Evolutionary conservation across 116 monocot species (phyloP).

Genomic region (Papilionanthe hybrid): DNA sequence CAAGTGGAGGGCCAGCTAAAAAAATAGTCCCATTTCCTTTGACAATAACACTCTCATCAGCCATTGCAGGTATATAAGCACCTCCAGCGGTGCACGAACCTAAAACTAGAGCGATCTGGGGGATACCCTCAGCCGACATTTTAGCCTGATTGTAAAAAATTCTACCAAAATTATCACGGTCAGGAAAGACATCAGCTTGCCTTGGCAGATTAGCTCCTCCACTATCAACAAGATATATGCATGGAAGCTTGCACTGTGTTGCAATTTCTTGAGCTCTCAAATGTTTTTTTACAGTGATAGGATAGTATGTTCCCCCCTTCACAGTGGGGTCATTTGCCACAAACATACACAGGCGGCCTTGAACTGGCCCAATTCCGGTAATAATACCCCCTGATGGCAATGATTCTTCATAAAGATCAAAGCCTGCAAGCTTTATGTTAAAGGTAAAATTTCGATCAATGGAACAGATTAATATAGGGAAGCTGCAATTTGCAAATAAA

Average conservation of each 20-base stretch:
- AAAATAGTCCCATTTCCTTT: conserved; percentile 99
- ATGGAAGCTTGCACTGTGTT: conserved; percentile 76
- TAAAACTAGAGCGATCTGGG: conserved; percentile 94
- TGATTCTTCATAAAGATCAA: conserved; percentile 79
- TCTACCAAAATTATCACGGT: conserved; percentile 98
- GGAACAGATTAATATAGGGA: not conserved
- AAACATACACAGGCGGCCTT: conserved; percentile 89
- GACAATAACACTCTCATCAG: conserved; percentile 99
- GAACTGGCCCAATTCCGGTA: conserved; percentile 87
- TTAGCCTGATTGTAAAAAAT: conserved; percentile 98
- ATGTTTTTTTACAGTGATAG: conserved; percentile 97
- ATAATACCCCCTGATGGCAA: conserved; percentile 92
- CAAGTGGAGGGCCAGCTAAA: conserved; percentile 98
- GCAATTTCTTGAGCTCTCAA: conserved; percentile 97
- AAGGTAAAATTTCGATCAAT: not conserved
- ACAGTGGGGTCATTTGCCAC: conserved; percentile 98
- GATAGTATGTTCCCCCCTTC: conserved; percentile 97
- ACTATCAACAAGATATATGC: conserved; percentile 96
- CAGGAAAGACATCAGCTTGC: conserved; percentile 97
- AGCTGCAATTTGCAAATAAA: not conserved
- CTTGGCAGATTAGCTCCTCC: conserved; percentile 97
- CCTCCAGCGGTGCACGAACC: conserved; percentile 99
- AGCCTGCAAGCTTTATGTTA: conserved; percentile 79
- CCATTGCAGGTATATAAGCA: conserved; percentile 99
- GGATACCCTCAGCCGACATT: conserved; percentile 93